Evolutionary conservation across 352 stramenopile genomes (phyloP).

Genomic region (Thalassiosira exigua): DNA sequence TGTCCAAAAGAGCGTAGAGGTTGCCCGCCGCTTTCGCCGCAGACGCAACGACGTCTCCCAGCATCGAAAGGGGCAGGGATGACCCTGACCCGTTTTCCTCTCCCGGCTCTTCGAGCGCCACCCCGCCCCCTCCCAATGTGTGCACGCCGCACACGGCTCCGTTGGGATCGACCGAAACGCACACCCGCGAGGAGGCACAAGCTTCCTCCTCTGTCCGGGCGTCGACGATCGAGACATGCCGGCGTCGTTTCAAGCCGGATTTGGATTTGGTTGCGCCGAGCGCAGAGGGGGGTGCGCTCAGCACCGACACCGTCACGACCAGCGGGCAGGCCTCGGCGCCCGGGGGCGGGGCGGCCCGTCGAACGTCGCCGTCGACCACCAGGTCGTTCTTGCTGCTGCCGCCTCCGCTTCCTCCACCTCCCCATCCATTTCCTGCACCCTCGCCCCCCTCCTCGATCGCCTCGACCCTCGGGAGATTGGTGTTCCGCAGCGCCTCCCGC

Average conservation of each 20-base stretch:
- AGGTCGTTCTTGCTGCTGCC: conserved; percentile 61
- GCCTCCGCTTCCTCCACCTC: background rate
- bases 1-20: conserved; percentile 47
- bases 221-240: conserved; percentile 67
- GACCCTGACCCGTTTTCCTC: conserved; percentile 21
- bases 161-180: conserved; percentile 63
- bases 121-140: conserved; percentile 47
- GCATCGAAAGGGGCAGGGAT: conserved; percentile 48
- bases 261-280: background rate
- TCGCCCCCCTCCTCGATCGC: conserved; percentile 15
- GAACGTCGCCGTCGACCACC: conserved; percentile 61
- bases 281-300: conserved; percentile 31
- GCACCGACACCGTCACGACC: conserved; percentile 67
- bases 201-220: conserved; percentile 68
- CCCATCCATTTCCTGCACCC: background rate
- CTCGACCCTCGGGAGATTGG: conserved; percentile 54
- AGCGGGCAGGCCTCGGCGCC: conserved; percentile 63
- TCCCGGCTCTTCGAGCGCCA: conserved; percentile 15
- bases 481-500: conserved; percentile 57
- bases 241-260: conserved; percentile 17
- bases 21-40: conserved; percentile 38
- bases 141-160: conserved; percentile 57
- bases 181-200: conserved; percentile 70
- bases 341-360: conserved; percentile 39
- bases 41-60: conserved; percentile 43